These are phyloP conservation scores for Fagopyrum esculentum DNA, from an alignment of 148 eudicot genomes.

Conservation along the genomic window DNA sequence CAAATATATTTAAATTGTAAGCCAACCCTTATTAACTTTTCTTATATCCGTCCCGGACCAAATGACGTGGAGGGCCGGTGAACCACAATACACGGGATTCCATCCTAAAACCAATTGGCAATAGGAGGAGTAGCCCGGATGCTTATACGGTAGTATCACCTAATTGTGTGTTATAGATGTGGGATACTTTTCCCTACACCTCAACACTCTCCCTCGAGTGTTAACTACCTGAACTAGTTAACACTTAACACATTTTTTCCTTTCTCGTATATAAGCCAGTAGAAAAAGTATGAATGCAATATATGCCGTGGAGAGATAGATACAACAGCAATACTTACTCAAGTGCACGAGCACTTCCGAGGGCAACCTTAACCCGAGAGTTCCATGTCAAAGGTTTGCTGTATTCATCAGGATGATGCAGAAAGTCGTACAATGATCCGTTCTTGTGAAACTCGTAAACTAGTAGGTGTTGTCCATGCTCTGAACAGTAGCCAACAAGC, in stretches of 20 bases:
- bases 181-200: no score
- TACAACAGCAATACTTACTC: conserved; percentile 14
- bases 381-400: conserved; percentile 16
- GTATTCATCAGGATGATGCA: conserved; percentile 16
- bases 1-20: conserved; percentile 4
- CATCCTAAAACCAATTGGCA: no score
- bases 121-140: no score
- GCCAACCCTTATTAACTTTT: not conserved
- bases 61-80: no score
- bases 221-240: no score
- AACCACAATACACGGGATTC: no score
- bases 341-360: conserved; percentile 19
- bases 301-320: not conserved
- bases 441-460: conserved; percentile 16
- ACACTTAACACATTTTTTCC: no score
- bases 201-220: no score
- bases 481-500: conserved; percentile 19
- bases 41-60: no score
- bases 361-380: conserved; percentile 12
- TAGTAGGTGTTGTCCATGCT: conserved; percentile 19
- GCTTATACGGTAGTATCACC: no score
- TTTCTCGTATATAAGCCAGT: no score
- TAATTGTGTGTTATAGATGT: no score
- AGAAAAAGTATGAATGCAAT: not conserved
- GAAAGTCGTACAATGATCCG: conserved; percentile 9